phyloP scores from a whole-genome alignment of 371 early-diverging fungal species.

The Ordospora colligata region DNA sequence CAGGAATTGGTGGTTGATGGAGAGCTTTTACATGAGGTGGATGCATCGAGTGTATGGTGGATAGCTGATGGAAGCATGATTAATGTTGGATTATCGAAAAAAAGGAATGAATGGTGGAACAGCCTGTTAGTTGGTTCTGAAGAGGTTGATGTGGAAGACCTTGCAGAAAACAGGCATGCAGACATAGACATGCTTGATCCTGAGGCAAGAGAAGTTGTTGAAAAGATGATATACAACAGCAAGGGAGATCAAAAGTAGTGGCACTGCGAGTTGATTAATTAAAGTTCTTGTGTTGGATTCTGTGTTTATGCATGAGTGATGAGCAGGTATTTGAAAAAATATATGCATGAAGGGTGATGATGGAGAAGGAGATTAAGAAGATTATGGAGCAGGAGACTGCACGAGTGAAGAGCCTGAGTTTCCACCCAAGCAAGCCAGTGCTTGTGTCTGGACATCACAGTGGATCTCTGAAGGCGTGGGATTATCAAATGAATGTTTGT shows the following conservation, averaged over 20 bases:
- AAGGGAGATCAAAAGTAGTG: not conserved
- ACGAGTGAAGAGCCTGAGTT: slow-evolving; percentile 84
- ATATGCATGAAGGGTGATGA: slow-evolving; percentile 17
- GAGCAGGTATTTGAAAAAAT: slow-evolving; percentile 22
- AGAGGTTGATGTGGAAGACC: not conserved
- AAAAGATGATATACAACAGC: slow-evolving; percentile 20
- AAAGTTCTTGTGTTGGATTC: not conserved
- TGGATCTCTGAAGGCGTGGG: slow-evolving; percentile 92
- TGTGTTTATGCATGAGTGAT: not conserved
- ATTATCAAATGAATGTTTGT: slow-evolving; percentile 77
- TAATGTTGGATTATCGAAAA: slow-evolving; percentile 14
- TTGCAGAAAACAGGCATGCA: slow-evolving; percentile 11
- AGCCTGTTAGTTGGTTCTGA: slow-evolving; percentile 27
- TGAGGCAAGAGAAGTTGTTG: not conserved
- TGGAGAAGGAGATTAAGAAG: slow-evolving; percentile 7
- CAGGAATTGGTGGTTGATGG: slow-evolving; percentile 5
- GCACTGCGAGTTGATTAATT: not conserved
- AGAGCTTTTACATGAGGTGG: not conserved
- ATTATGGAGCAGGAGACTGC: slow-evolving; percentile 30
- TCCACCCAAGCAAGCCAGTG: slow-evolving; percentile 93
- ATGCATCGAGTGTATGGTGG: not conserved
- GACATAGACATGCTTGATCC: slow-evolving; percentile 24
- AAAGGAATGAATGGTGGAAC: slow-evolving; percentile 23
- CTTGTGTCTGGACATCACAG: slow-evolving; percentile 88
- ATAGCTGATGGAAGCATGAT: slow-evolving; percentile 11